A percentile compares a stretch with the other conserved stretches of the same genome.
These are phyloP conservation scores for Xylaria intraflava DNA, from an alignment of 495 filamentous ascomycete genomes.

Conservation along the genomic window DNA sequence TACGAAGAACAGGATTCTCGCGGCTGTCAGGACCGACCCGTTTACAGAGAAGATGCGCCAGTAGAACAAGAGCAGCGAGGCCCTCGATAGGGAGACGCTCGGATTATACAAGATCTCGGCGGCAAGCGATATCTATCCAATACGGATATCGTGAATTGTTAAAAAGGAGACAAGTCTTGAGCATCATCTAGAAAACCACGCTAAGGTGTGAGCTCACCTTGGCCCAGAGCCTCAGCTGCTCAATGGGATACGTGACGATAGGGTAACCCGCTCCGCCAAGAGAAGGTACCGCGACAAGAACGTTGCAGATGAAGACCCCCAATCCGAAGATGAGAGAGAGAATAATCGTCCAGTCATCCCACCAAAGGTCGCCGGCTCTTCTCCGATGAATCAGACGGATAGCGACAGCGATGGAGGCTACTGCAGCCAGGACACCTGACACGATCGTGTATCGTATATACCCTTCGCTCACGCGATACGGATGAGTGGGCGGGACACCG, in stretches of 20 bases:
- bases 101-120: background rate
- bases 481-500: no score
- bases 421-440: background rate
- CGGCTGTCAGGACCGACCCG: background rate
- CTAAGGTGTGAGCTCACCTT: background rate
- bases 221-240: background rate
- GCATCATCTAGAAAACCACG: no score
- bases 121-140: background rate
- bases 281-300: background rate
- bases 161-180: no score
- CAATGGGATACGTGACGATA: background rate
- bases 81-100: background rate
- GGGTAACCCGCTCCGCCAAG: background rate
- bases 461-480: background rate
- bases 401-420: background rate
- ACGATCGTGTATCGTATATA: background rate
- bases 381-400: background rate
- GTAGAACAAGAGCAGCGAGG: background rate
- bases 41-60: background rate
- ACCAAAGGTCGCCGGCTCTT: background rate
- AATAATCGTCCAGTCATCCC: slow-evolving; percentile 1
- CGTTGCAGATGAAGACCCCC: background rate
- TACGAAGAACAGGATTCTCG: background rate
- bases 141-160: no score
- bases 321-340: background rate